Evolutionary conservation across 257 asterid species (phyloP), one percentile per base, ranked within the genome.

Genomic region (Lavandula angustifolia): DNA sequence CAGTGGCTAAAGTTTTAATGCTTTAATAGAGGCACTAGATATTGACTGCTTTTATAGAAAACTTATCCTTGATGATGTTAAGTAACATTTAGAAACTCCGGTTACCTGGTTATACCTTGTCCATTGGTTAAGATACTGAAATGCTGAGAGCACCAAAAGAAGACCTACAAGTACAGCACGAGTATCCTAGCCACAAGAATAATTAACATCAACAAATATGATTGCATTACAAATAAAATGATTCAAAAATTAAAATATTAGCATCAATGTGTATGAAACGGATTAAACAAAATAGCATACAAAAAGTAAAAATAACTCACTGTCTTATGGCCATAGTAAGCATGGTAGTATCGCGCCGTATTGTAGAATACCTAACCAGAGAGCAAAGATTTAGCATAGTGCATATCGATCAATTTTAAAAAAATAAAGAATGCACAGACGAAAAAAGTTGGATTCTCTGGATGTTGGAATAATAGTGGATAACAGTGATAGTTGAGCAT

Each of bases 161-260:
- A 89, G 91, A 72, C 97, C 96, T 76, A 89, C 81, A n/a, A 89
- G 92, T 71, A 89, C 96, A 72, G 96, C 97, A 72, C 95, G 99
- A 41, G 97, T 81, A 79, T 89, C 97, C 99, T 85, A 75, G 72
- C 47, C 73, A 54, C 66, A 48, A 38, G 52, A 78, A 78, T 40
- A 29, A 41, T 58, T 35, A 54, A 13, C 32, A 60, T 33, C 57
- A 33, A 37, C 57, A 33, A 37, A 38, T 67, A 56, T 12, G 29
- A 51, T 54, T 17, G 3, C 34, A 58, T 63, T 37, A 29, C 4
- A 60, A 40, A 68, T 57, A 7, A 16, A 31, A 9, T 27, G 66
- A 18, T 34, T 48, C 46, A 47, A 42, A 55, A 54, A 47, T 64
- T 38, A 55, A 33, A 34, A 14, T 3, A n/a, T 38, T 55, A 33